phyloP scores from a whole-genome alignment of 495 filamentous ascomycete genomes.

The Daldinia bambusicola region DNA sequence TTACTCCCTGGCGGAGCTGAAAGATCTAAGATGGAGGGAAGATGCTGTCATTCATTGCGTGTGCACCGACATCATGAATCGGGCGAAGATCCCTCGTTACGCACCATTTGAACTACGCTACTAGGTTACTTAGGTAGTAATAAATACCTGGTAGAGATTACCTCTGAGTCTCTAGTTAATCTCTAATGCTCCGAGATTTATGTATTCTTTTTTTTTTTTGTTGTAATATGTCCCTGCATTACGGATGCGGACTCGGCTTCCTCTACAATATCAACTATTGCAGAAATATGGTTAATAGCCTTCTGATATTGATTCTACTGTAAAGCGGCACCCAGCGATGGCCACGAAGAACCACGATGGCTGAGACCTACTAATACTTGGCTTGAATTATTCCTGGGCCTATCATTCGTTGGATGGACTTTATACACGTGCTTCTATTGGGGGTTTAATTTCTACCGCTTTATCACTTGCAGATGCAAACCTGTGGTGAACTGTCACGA shows the following conservation, averaged over 20 bases:
- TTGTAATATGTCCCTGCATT: neutral
- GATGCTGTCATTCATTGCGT: constrained; percentile 36
- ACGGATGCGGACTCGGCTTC: constrained; percentile 16
- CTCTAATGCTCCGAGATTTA: neutral
- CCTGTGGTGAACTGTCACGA: constrained; percentile 6
- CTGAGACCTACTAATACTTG: constrained; percentile 29
- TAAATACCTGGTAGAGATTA: constrained; percentile 1
- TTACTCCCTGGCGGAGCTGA: constrained; percentile 24
- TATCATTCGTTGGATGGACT: constrained; percentile 20
- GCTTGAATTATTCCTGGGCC: constrained; percentile 28
- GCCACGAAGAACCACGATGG: constrained; percentile 33
- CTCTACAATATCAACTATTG: constrained; percentile 18
- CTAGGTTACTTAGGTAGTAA: constrained; percentile 7
- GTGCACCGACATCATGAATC: constrained; percentile 26
- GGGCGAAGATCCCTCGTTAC: constrained; percentile 17
- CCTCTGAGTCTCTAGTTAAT: constrained; percentile 7
- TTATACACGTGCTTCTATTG: constrained; percentile 19
- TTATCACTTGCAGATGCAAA: constrained; percentile 26
- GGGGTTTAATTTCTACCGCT: constrained; percentile 17
- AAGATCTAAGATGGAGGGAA: constrained; percentile 31
- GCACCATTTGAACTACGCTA: constrained; percentile 2
- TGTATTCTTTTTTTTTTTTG: neutral
- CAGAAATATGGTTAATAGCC: constrained; percentile 11
- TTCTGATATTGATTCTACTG: neutral
- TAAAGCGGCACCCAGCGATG: constrained; percentile 26